These are phyloP conservation scores for Epithele typhae DNA, from an alignment of 768 basidiomycete genomes.

Conservation along the genomic window DNA sequence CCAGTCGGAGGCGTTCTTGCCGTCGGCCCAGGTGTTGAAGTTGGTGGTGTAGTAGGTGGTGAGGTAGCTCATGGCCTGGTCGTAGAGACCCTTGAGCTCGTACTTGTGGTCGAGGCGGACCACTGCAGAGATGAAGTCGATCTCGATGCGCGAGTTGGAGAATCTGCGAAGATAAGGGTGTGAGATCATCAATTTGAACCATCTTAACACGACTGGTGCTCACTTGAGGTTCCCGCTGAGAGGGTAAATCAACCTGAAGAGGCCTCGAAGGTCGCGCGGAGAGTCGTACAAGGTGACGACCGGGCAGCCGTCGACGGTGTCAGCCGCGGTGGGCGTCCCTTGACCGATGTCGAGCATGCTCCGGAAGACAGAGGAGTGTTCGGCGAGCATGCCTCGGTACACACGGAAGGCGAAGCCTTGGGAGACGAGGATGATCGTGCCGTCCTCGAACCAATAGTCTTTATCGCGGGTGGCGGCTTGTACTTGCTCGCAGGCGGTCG, in stretches of 20 bases:
- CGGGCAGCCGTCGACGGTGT: background rate
- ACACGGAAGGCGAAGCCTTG: background rate
- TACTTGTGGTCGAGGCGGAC: slow-evolving; percentile 9
- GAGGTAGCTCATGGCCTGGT: background rate
- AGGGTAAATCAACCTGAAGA: background rate
- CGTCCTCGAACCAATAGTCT: slow-evolving; percentile 14
- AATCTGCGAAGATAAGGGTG: background rate
- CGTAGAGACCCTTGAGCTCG: background rate
- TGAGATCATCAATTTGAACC: background rate
- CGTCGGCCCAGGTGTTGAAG: background rate
- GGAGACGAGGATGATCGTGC: slow-evolving; percentile 8
- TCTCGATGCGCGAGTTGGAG: background rate
- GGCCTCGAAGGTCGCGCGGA: background rate
- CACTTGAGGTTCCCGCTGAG: background rate
- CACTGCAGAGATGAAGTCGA: background rate
- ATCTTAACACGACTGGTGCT: background rate
- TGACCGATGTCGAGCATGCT: slow-evolving; percentile 9
- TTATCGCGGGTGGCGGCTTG: background rate
- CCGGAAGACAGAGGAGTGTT: slow-evolving; percentile 10
- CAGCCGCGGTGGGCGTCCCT: background rate
- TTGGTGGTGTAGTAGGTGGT: slow-evolving; percentile 1
- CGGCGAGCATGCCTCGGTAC: slow-evolving; percentile 8
- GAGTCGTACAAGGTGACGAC: slow-evolving; percentile 1
- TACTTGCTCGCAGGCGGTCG: background rate
- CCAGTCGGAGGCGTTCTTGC: background rate